A percentile compares a stretch with the other conserved stretches of the same genome.
These are phyloP conservation scores for Globisporangium acanthophoron DNA, from an alignment of 352 stramenopile species.

Conservation along the genomic window DNA sequence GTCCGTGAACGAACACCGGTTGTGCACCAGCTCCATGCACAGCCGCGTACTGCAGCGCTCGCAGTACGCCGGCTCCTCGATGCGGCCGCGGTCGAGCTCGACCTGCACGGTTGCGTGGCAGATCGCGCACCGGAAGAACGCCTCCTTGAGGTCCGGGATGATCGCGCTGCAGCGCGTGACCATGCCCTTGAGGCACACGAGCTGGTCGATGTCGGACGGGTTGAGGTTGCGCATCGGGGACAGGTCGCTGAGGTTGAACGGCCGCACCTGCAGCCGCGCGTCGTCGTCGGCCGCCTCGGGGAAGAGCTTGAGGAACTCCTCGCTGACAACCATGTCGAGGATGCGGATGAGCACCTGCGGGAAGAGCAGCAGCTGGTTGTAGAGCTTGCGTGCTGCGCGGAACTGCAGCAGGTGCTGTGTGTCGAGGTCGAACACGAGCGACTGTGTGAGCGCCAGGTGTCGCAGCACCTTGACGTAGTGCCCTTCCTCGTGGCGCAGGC, in stretches of 20 bases:
- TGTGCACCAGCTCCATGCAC: conserved; percentile 97
- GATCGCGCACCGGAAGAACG: conserved; percentile 95
- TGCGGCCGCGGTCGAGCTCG: conserved; percentile 93
- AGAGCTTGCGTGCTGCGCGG: conserved; percentile 81
- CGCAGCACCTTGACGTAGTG: conserved; percentile 79
- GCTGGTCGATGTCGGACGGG: conserved; percentile 95
- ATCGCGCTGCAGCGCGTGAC: conserved; percentile 95
- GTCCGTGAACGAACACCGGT: conserved; percentile 97
- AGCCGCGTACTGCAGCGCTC: conserved; percentile 83
- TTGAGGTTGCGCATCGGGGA: conserved; percentile 95
- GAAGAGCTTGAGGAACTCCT: conserved; percentile 81
- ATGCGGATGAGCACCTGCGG: conserved; percentile 94
- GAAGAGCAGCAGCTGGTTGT: conserved; percentile 96
- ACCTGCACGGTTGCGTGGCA: conserved; percentile 90
- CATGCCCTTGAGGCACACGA: conserved; percentile 97
- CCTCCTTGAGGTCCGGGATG: conserved; percentile 98
- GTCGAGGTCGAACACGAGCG: conserved; percentile 89
- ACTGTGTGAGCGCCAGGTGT: conserved; percentile 76
- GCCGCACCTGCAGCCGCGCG: conserved; percentile 91
- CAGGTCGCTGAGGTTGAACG: conserved; percentile 94
- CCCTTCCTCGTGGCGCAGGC: conserved; percentile 29
- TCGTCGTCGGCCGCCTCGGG: conserved; percentile 44
- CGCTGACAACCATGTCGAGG: conserved; percentile 94
- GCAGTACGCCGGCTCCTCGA: conserved; percentile 94
- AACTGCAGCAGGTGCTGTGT: conserved; percentile 88